phyloP scores from a whole-genome alignment of 805 yeast genomes.

The Zygotorulaspora danielsina region DNA sequence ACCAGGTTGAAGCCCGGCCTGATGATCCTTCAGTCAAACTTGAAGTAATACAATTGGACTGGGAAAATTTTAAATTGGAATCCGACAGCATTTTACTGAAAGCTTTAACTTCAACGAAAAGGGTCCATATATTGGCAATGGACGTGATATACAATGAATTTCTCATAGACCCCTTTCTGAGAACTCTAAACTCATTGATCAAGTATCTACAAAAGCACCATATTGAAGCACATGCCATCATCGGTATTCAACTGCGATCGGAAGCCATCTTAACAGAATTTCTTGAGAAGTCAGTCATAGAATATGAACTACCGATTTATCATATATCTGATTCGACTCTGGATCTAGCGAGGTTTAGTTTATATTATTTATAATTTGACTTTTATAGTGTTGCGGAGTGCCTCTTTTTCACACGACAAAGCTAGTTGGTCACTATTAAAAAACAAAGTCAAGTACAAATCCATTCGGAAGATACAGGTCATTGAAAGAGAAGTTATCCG shows the following conservation, averaged over 20 bases:
- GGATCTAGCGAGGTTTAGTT: slow-evolving; percentile 22
- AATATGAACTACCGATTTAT: slow-evolving; percentile 19
- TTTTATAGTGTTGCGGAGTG: no score
- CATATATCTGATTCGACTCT: slow-evolving; percentile 19
- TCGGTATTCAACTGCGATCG: slow-evolving; percentile 35
- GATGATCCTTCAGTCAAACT: slow-evolving; percentile 11
- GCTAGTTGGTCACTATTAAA: not conserved
- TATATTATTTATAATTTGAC: slow-evolving; percentile 18
- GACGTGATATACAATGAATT: slow-evolving; percentile 38
- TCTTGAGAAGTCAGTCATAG: slow-evolving; percentile 26
- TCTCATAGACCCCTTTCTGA: slow-evolving; percentile 31
- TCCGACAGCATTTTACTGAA: slow-evolving; percentile 1
- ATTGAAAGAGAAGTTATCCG: no score
- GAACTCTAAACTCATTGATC: slow-evolving; percentile 21
- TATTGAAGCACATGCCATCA: slow-evolving; percentile 14
- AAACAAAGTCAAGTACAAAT: no score
- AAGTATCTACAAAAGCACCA: slow-evolving; percentile 8
- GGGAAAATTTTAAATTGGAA: slow-evolving; percentile 28
- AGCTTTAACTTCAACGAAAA: slow-evolving; percentile 3
- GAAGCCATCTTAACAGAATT: slow-evolving; percentile 30
- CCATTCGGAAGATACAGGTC: no score
- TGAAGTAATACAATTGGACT: slow-evolving; percentile 30
- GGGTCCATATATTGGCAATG: slow-evolving; percentile 31
- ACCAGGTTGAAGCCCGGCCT: not conserved
- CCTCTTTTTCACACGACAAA: no score